phyloP scores from a whole-genome alignment of 257 asterid species.

The Schizonepeta tenuifolia region DNA sequence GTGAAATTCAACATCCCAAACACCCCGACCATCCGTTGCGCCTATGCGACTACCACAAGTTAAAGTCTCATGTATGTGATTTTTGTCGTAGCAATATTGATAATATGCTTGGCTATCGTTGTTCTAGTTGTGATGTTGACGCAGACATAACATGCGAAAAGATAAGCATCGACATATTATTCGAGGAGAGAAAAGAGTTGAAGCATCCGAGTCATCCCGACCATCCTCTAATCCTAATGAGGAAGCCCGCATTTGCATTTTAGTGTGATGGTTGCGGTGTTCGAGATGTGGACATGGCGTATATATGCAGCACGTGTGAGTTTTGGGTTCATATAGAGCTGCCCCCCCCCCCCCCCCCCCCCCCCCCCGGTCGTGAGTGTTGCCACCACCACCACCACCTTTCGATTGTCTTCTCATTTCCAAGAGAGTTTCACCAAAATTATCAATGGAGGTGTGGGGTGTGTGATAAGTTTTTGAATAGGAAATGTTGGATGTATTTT shows the following conservation, averaged over 20 bases:
- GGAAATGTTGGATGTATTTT: neutral
- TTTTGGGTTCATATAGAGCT: neutral
- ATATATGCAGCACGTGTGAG: neutral
- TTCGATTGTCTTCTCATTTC: neutral
- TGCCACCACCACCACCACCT: conserved; percentile 5
- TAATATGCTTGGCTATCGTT: neutral
- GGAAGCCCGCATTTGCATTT: neutral
- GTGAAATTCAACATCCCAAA: neutral
- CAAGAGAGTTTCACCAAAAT: neutral
- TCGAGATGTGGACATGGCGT: conserved; percentile 14
- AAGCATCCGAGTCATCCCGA: neutral
- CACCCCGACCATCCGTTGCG: neutral
- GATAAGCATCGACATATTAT: no score
- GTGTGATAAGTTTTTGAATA: neutral
- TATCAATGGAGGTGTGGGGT: neutral
- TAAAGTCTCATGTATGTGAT: no score
- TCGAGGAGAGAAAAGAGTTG: neutral
- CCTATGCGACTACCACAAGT: neutral
- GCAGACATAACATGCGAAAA: neutral
- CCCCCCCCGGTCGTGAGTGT: no score
- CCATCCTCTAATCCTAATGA: neutral
- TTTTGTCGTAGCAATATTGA: no score
- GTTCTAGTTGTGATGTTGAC: neutral
- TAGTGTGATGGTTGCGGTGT: neutral
- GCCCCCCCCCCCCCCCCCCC: no score